phyloP scores from a whole-genome alignment of 805 yeast species.

The Saturnispora gosingensis region DNA sequence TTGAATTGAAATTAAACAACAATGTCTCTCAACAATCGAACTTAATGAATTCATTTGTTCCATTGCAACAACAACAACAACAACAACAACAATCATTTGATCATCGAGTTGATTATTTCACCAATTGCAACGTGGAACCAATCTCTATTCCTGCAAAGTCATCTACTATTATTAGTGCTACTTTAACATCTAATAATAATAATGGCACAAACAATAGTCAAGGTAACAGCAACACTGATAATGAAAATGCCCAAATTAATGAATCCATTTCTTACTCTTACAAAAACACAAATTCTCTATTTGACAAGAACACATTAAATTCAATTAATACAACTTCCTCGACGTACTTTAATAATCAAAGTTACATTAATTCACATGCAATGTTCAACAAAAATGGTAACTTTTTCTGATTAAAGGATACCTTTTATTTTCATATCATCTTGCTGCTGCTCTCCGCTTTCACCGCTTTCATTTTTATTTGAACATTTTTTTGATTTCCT shows the following conservation, averaged over 20 bases:
- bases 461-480: not conserved
- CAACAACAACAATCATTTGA: not conserved
- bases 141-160: slow-evolving; percentile 10
- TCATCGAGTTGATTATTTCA: not conserved
- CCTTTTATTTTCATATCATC: not conserved
- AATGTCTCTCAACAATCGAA: not conserved
- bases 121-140: slow-evolving; percentile 11
- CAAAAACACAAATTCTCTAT: slow-evolving; percentile 12
- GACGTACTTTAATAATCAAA: not conserved
- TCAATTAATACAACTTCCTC: slow-evolving; percentile 1
- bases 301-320: slow-evolving; percentile 9
- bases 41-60: not conserved
- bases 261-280: not conserved
- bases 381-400: not conserved
- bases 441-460: not conserved
- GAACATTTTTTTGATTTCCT: not conserved
- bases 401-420: not conserved
- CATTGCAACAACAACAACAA: not conserved
- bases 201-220: not conserved
- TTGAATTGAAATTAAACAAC: not conserved
- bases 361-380: not conserved
- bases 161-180: not conserved
- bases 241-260: not conserved
- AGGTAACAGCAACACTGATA: not conserved
- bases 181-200: not conserved